These are phyloP conservation scores for Boletus vinaceobasis DNA, from an alignment of 768 basidiomycete species.

Conservation along the genomic window DNA sequence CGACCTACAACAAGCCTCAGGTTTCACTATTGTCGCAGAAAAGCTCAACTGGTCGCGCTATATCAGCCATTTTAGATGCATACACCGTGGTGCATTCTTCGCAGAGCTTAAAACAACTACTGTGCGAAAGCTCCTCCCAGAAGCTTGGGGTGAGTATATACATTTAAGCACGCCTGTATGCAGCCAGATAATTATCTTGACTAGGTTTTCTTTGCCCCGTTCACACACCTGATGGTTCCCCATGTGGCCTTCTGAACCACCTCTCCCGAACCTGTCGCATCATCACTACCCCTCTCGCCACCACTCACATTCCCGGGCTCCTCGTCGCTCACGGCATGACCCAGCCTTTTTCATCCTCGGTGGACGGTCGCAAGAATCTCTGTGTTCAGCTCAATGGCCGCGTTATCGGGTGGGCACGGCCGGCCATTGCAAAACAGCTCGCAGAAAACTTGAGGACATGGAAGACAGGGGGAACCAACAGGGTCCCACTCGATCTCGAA, in stretches of 20 bases:
- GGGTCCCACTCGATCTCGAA: slow-evolving; percentile 90
- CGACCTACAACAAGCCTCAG: slow-evolving; percentile 94
- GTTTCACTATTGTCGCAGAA: slow-evolving; percentile 99
- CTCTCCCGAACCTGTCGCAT: slow-evolving; percentile 92
- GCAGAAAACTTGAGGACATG: slow-evolving; percentile 85
- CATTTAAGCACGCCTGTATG: neutral
- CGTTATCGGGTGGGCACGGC: slow-evolving; percentile 90
- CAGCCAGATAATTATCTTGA: slow-evolving; percentile 6
- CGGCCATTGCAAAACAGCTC: slow-evolving; percentile 68
- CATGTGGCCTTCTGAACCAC: slow-evolving; percentile 97
- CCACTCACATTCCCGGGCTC: slow-evolving; percentile 76
- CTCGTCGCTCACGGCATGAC: slow-evolving; percentile 93
- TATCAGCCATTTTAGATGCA: slow-evolving; percentile 95
- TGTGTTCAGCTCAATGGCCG: slow-evolving; percentile 95
- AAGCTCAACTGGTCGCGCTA: slow-evolving; percentile 99
- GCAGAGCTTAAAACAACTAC: slow-evolving; percentile 97
- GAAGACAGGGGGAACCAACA: slow-evolving; percentile 86
- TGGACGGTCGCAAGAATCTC: slow-evolving; percentile 79
- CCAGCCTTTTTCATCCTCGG: slow-evolving; percentile 71
- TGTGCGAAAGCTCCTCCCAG: slow-evolving; percentile 93
- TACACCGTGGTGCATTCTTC: slow-evolving; percentile 99
- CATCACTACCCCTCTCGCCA: slow-evolving; percentile 70
- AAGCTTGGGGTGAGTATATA: slow-evolving; percentile 82
- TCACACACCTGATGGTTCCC: slow-evolving; percentile 97
- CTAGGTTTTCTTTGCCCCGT: slow-evolving; percentile 96